Evolutionary conservation across 176 grass and related monocot genomes (phyloP), one percentile per base, ranked within the genome.

Genomic region (Carex kokanica): DNA sequence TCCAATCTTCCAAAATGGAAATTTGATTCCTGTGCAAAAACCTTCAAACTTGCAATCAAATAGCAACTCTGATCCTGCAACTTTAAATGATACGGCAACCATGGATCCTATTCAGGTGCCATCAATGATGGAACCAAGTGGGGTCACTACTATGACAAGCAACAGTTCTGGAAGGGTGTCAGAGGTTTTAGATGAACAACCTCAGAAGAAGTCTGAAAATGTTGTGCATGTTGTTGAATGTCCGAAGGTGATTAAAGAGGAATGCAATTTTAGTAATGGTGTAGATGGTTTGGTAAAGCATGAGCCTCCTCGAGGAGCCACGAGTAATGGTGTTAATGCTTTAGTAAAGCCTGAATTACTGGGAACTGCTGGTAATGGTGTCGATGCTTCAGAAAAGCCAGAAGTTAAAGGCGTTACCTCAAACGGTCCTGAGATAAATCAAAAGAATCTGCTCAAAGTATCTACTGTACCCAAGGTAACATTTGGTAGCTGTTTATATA

Each of bases 1-100:
- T 61, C 62, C 47, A 86, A n/a, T 20, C 31, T 68, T 38, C 58
- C 69, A 83, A 87, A 90, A 78, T 84, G 89, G 89, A n/a, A 79
- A 55, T 36, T 62, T 54, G 74, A 73, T 81, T 34, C 18, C 65
- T 66, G 74, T 34, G 74, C 72, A 84, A 53, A 49, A 69, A 78
- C 17, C 25, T 74, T 74, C 61, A 36, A 71, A 47, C 25, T 45
- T 78, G 15, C 53, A 79, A 47, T 51, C 60, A 70, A 73, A 86
- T 20, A 2, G 52, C 81, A 81, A 56, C 74, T 31, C 53, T 85
- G 47, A 31, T 55, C 72, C 72, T 53, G 72, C 49, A 47, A 77
- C 13, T 29, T 55, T 5, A 8, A 77, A 80, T 80, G 60, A 78
- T 53, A 66, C 49, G 69, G 60, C 80, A 75, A n/a, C 59, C 38